Evolutionary conservation across 2,329 filamentous ascomycete genomes (phyloP).

Genomic region (Leptodontidium sp.): DNA sequence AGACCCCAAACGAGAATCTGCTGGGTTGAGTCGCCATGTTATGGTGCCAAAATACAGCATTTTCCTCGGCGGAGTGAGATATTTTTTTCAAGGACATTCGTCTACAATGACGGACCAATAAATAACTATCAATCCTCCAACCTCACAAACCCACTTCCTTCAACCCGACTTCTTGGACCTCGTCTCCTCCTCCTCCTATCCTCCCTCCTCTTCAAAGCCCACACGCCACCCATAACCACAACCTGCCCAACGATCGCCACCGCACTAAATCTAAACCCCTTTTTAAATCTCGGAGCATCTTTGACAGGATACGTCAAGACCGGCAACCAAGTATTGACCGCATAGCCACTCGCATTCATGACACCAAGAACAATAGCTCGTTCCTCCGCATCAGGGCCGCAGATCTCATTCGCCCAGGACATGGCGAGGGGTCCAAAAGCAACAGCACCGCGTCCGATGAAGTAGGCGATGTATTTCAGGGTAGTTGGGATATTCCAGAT

Average conservation of each 20-base stretch:
- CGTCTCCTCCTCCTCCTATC: background rate
- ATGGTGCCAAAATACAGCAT: too few relatives aligned
- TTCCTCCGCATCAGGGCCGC: slow-evolving; percentile 56
- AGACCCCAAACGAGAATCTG: too few relatives aligned
- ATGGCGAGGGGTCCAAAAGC: slow-evolving; percentile 55
- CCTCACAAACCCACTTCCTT: background rate
- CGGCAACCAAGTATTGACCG: slow-evolving; percentile 55
- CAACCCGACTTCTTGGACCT: background rate
- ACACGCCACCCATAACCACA: background rate
- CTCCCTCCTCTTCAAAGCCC: background rate
- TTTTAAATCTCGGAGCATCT: slow-evolving; percentile 51
- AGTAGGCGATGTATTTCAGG: slow-evolving; percentile 47
- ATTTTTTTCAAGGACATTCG: too few relatives aligned
- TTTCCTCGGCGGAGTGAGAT: too few relatives aligned
- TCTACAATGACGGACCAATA: too few relatives aligned
- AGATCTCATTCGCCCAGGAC: slow-evolving; percentile 58
- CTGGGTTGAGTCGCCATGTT: too few relatives aligned
- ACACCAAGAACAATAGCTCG: slow-evolving; percentile 58
- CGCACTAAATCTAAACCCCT: slow-evolving; percentile 50
- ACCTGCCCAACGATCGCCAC: slow-evolving; percentile 38
- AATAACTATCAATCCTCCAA: background rate
- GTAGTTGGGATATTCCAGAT: slow-evolving; percentile 46
- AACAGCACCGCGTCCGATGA: slow-evolving; percentile 46
- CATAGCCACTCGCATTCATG: slow-evolving; percentile 56
- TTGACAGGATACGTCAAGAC: slow-evolving; percentile 46